phyloP scores from a whole-genome alignment of 139 green algal genomes.

The Yamagishiella unicocca region DNA sequence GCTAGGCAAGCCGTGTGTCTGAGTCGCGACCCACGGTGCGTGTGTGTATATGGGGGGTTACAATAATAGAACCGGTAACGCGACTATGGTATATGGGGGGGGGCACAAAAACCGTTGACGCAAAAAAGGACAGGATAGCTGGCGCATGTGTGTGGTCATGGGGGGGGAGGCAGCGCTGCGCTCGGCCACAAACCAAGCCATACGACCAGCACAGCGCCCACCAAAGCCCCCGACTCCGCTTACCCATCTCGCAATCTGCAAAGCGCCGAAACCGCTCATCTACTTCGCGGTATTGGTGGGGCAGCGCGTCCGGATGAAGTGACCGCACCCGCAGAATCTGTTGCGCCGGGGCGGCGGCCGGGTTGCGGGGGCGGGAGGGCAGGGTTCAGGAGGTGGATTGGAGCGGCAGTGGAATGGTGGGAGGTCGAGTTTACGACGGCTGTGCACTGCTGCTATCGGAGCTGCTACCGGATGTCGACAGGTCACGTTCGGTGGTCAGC shows the following conservation, averaged over 20 bases:
- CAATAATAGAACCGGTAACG: not conserved
- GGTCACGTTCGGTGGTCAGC: no score
- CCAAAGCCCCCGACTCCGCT: not conserved
- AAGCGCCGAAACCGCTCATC: constrained; percentile 48
- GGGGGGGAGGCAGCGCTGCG: not conserved
- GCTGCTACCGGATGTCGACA: no score
- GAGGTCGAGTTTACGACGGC: no score
- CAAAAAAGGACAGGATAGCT: not conserved
- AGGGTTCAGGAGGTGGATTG: not conserved
- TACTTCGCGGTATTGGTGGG: constrained; percentile 19
- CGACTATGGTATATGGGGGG: not conserved
- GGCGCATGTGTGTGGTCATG: not conserved
- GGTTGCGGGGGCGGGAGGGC: not conserved
- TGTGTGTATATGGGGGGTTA: no score
- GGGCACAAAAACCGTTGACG: not conserved
- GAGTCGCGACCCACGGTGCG: no score
- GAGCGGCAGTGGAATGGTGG: no score
- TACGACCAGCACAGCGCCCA: not conserved
- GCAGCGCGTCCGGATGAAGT: constrained; percentile 15
- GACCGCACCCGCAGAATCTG: constrained; percentile 45
- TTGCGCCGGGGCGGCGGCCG: not conserved
- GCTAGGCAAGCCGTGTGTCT: no score
- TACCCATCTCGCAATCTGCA: constrained; percentile 47
- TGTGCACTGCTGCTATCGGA: no score
- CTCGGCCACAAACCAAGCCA: not conserved